Conservation (phyloP, 2,329 filamentous ascomycete species). For the Colletotrichum shisoi region DNA sequence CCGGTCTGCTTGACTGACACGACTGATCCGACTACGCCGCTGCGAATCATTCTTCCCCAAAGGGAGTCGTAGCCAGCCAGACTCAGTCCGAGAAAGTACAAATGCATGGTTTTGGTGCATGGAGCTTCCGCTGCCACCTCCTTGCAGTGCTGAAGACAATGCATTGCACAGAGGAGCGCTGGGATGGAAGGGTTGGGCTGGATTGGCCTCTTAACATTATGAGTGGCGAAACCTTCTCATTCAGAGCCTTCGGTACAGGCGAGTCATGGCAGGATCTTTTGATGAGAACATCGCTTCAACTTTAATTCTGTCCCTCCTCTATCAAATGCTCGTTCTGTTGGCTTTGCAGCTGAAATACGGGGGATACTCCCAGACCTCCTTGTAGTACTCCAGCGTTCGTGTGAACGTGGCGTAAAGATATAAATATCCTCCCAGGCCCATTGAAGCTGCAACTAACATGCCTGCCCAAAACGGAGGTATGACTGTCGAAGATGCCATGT, state of each 20-base stretch:
- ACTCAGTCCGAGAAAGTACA: conserved; percentile 27
- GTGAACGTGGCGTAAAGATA: conserved; percentile 17
- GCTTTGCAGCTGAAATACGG: conserved; percentile 19
- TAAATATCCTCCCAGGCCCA: neutral
- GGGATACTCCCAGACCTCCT: conserved; percentile 28
- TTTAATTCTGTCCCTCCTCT: neutral
- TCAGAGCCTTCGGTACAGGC: neutral
- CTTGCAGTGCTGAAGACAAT: no score
- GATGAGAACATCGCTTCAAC: neutral
- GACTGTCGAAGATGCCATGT: neutral
- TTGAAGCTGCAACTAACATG: neutral
- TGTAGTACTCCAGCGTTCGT: conserved; percentile 18
- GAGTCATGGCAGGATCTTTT: conserved; percentile 10
- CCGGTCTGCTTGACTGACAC: neutral
- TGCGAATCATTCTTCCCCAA: conserved; percentile 24
- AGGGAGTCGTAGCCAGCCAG: conserved; percentile 17
- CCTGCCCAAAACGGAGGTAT: conserved; percentile 2
- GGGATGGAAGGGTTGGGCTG: no score
- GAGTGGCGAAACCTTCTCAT: no score
- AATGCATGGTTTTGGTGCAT: conserved; percentile 8
- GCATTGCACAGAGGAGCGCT: no score
- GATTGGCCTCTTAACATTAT: no score
- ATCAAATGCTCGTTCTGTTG: conserved; percentile 13
- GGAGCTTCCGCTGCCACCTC: no score
- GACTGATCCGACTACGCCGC: conserved; percentile 3